These are phyloP conservation scores for Raphanus hybrid DNA, from an alignment of 441 rosid genomes.

Conservation along the genomic window DNA sequence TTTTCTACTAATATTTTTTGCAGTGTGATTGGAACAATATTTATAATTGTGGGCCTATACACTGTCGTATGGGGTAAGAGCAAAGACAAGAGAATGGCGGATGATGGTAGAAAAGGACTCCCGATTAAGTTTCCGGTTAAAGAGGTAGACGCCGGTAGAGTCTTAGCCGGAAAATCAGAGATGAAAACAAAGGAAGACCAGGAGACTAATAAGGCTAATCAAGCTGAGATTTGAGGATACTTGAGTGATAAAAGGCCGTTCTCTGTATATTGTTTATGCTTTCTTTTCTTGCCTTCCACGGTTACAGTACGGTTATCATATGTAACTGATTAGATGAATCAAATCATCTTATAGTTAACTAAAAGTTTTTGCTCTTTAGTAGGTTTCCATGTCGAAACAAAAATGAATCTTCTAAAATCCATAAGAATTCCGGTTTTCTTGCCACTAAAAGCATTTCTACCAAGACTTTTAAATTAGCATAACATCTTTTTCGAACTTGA, in stretches of 20 bases:
- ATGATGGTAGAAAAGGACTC: slow-evolving; percentile 39
- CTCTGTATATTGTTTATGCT: slow-evolving; percentile 23
- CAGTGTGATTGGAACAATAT: slow-evolving; percentile 82
- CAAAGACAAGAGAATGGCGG: slow-evolving; percentile 55
- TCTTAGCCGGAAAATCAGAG: slow-evolving; percentile 24
- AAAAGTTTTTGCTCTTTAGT: slow-evolving; percentile 37
- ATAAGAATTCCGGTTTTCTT: background rate
- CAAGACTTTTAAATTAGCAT: background rate
- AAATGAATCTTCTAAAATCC: background rate
- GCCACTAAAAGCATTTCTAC: background rate
- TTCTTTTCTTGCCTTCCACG: slow-evolving; percentile 13
- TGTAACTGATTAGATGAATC: slow-evolving; percentile 30
- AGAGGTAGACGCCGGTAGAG: slow-evolving; percentile 17
- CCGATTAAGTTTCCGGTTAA: slow-evolving; percentile 39
- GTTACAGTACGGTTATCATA: slow-evolving; percentile 35
- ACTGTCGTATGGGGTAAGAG: slow-evolving; percentile 94
- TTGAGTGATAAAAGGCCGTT: slow-evolving; percentile 10
- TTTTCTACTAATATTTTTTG: background rate
- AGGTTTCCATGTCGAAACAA: slow-evolving; percentile 22
- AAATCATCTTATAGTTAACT: slow-evolving; percentile 28
- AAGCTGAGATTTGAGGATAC: slow-evolving; percentile 32
- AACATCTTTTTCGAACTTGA: background rate
- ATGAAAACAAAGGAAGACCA: slow-evolving; percentile 27
- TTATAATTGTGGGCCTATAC: slow-evolving; percentile 83
- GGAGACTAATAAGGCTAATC: slow-evolving; percentile 30